These are phyloP conservation scores for Kwoniella heveanensis DNA, from an alignment of 768 basidiomycete species.

Conservation along the genomic window DNA sequence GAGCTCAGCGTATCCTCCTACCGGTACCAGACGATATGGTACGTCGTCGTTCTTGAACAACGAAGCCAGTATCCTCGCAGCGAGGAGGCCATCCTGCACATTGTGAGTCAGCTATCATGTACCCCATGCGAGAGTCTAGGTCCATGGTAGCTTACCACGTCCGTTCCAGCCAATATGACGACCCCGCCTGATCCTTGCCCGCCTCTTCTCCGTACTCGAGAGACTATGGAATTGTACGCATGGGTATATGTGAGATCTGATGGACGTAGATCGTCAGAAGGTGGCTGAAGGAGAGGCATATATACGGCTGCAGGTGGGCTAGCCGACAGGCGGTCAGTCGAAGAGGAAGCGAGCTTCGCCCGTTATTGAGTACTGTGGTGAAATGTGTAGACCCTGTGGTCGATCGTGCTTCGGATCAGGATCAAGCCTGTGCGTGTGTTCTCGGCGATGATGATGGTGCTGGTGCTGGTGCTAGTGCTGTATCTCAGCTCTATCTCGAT, in stretches of 20 bases:
- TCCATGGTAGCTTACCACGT: constrained; percentile 34
- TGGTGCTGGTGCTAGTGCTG: too few relatives aligned
- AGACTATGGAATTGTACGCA: constrained; percentile 53
- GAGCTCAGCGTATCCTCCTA: constrained; percentile 79
- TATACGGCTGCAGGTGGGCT: too few relatives aligned
- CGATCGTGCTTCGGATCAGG: too few relatives aligned
- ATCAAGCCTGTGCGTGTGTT: too few relatives aligned
- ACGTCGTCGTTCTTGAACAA: constrained; percentile 93
- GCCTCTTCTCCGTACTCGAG: constrained; percentile 43
- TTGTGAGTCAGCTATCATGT: too few relatives aligned
- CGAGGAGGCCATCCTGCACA: constrained; percentile 87
- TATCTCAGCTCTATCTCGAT: too few relatives aligned
- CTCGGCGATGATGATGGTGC: too few relatives aligned
- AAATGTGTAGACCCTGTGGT: too few relatives aligned
- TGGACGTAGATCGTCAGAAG: constrained; percentile 44
- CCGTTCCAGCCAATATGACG: constrained; percentile 52
- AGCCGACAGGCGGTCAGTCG: too few relatives aligned
- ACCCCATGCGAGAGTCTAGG: too few relatives aligned
- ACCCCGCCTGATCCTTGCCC: constrained; percentile 50
- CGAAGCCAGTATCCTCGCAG: constrained; percentile 82
- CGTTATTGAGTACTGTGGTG: too few relatives aligned
- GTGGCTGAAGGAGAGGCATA: constrained; percentile 55
- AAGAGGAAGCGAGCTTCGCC: too few relatives aligned
- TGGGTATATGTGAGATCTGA: constrained; percentile 51
- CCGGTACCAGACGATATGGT: constrained; percentile 83